Evolutionary conservation across 352 stramenopile species (phyloP).

Genomic region (Phytophthora meadii): DNA sequence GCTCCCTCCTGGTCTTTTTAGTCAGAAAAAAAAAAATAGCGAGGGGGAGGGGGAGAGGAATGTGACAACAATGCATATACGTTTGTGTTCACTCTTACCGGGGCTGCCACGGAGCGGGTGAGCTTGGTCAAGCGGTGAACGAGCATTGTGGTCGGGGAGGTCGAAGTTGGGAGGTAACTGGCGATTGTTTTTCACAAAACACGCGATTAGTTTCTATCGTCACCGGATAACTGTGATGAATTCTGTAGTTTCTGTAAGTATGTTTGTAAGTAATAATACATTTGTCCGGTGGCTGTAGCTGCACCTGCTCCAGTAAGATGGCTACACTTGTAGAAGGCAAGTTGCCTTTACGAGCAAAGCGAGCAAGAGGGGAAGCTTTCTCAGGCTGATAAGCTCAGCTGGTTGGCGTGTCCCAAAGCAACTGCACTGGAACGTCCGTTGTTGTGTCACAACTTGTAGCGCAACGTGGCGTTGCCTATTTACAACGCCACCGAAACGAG

Average conservation of each 20-base stretch:
- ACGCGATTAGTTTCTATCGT: constrained; percentile 4
- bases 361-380: background rate
- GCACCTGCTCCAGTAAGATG: background rate
- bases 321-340: constrained; percentile 8
- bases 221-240: background rate
- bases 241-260: background rate
- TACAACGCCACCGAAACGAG: background rate
- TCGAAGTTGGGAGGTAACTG: constrained; percentile 22
- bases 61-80: background rate
- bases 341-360: constrained; percentile 24
- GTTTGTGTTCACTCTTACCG: constrained; percentile 18
- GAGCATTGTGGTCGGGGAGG: constrained; percentile 26
- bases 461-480: background rate
- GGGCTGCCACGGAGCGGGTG: constrained; percentile 24
- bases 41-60: background rate
- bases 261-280: background rate
- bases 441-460: background rate
- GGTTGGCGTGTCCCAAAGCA: constrained; percentile 24
- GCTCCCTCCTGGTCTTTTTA: background rate
- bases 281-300: background rate
- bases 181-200: constrained; percentile 12
- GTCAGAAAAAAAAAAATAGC: background rate
- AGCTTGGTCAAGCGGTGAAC: constrained; percentile 33
- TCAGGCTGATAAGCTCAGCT: background rate
- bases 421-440: constrained; percentile 24